Base-by-base conservation (phyloP, 2,329 filamentous ascomycete species). In the Colletotrichum acutatum region DNA sequence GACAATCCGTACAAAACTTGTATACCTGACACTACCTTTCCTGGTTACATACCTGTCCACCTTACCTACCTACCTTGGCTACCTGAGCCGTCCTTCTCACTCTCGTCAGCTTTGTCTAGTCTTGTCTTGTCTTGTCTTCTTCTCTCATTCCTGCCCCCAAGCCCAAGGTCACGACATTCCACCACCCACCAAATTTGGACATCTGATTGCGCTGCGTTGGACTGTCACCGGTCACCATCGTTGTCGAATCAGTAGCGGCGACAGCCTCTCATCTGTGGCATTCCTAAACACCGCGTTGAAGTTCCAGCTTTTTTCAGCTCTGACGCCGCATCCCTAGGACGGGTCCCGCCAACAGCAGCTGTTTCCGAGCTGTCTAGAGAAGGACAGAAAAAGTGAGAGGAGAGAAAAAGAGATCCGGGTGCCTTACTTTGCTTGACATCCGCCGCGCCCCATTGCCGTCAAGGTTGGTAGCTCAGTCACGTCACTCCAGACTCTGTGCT, bases 271-370 rank as follows among this genome's bases (percentile, higher is more conserved):
- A 24, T 22, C 46, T 5, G 28, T 46, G 32, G 24, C 69, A 68
- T 72, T 72, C 59, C 70, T 60, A 52, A 63, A 37, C 26, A 53
- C 32, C 66, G 66, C 53, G 37, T 63, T 61, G 34, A 42, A 59
- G 69, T 64, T 32, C 54, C 66, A 46, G 32, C 65, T 32, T 46
- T 56, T 53, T 60, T 60, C 70, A 68, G 68, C 64, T 53, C 49
- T 37, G 62, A 61, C 42, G 76, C n/a, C 77, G 78, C 19, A 77
- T 76, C 7, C 76, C 77, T 28, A 54, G 69, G 46, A 66, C 37
- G 37, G 37, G 14, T 5, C 59, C 8, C 61, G 66, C 8, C 58
- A 57, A 34, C 49, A 69, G 53, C 54, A 70, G 28, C 49, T 69
- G n/a, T 22, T 58, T 34, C 60, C 9, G 14, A 52, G 49, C n/a